A percentile compares a stretch with the other conserved stretches of the same genome.
Evolutionary conservation across 371 early-diverging fungal genomes (phyloP).

Genomic region (Haplosporangium sp.): DNA sequence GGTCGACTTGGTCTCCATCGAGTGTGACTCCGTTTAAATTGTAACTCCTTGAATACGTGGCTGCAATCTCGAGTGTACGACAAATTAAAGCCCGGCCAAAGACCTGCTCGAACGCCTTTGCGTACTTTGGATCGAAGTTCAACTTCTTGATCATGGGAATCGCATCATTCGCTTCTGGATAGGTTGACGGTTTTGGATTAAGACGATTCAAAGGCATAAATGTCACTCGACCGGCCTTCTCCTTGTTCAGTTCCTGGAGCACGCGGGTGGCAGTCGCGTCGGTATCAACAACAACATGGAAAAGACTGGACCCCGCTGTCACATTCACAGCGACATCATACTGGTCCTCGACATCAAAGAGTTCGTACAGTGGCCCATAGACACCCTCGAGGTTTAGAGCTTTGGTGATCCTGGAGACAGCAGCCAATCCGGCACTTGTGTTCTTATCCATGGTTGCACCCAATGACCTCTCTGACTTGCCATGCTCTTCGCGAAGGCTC

Average conservation of each 20-base stretch:
- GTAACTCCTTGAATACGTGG: conserved; percentile 80
- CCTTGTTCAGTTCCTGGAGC: conserved; percentile 78
- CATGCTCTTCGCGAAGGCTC: conserved; percentile 78
- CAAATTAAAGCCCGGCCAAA: conserved; percentile 94
- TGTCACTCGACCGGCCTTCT: conserved; percentile 90
- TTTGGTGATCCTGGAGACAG: conserved; percentile 75
- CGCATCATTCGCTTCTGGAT: conserved; percentile 82
- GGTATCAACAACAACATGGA: conserved; percentile 97
- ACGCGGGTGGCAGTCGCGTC: conserved; percentile 90
- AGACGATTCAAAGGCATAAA: conserved; percentile 97
- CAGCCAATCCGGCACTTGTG: conserved; percentile 78
- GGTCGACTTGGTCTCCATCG: conserved; percentile 94
- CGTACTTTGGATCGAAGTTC: conserved; percentile 71
- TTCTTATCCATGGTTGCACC: conserved; percentile 83
- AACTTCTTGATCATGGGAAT: conserved; percentile 86
- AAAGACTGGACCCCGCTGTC: conserved; percentile 90
- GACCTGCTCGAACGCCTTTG: conserved; percentile 86
- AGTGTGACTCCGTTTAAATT: conserved; percentile 89
- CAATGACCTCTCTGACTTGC: conserved; percentile 79
- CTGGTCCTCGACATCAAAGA: conserved; percentile 88
- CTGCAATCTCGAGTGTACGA: conserved; percentile 86
- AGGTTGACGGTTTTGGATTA: conserved; percentile 64
- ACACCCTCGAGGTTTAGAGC: conserved; percentile 77
- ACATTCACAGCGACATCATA: conserved; percentile 93
- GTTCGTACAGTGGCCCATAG: conserved; percentile 92